Evolutionary conservation across 768 basidiomycete species (phyloP).

Genomic region (Neoboletus brunneissimus): DNA sequence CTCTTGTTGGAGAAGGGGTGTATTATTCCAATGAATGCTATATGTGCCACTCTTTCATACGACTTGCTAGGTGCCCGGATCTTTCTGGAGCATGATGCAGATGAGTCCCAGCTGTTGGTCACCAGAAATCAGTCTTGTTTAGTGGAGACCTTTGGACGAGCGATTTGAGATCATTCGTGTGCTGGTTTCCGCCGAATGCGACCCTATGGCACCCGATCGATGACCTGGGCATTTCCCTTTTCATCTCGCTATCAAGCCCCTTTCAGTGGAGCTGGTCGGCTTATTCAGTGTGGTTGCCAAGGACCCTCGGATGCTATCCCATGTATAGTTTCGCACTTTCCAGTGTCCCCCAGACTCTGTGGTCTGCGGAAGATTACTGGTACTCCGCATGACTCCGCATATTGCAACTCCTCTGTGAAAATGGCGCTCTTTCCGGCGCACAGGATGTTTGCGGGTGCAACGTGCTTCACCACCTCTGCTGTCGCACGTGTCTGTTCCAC

Average conservation of each 20-base stretch:
- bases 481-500: accelerated
- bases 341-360: no score
- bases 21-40: neutral
- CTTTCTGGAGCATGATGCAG: neutral
- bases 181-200: neutral
- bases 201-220: neutral
- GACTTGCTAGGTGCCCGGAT: neutral
- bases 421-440: neutral
- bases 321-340: neutral
- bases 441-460: neutral
- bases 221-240: neutral
- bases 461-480: neutral
- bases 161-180: neutral
- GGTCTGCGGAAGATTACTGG: no score
- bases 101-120: neutral
- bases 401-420: neutral
- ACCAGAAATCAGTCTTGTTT: neutral
- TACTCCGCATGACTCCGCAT: no score
- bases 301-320: neutral
- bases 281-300: neutral
- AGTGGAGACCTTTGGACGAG: no score
- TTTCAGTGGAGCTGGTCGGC: neutral
- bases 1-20: neutral
- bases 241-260: neutral
- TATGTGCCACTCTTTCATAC: neutral